Evolutionary conservation across 1,284 basidiomycete species (phyloP).

Genomic region (Polyporus tsugae): DNA sequence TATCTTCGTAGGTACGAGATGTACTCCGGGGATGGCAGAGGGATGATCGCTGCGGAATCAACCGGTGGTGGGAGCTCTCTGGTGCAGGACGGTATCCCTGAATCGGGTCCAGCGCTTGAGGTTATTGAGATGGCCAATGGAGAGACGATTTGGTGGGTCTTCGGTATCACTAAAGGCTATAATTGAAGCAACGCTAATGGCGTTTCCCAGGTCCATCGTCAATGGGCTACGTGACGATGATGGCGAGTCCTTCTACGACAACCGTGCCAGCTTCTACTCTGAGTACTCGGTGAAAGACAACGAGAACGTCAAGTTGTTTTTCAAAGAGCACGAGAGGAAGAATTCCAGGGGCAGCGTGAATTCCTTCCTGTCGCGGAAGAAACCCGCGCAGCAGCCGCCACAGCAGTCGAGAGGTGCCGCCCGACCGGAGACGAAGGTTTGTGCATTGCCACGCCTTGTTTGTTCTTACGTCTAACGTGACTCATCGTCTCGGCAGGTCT

Average conservation of each 20-base stretch:
- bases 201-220: slow-evolving; percentile 75
- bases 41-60: slow-evolving; percentile 35
- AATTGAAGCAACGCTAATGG: slow-evolving; percentile 23
- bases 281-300: slow-evolving; percentile 70
- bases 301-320: slow-evolving; percentile 70
- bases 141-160: slow-evolving; percentile 78
- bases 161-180: slow-evolving; percentile 13
- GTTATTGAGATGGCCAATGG: slow-evolving; percentile 83
- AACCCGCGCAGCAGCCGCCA: slow-evolving; percentile 39
- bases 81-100: slow-evolving; percentile 43
- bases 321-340: slow-evolving; percentile 76
- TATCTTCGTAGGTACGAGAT: slow-evolving; percentile 71
- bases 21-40: slow-evolving; percentile 69
- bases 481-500: slow-evolving; percentile 60
- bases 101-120: slow-evolving; percentile 73
- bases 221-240: slow-evolving; percentile 83
- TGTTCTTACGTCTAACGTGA: slow-evolving; percentile 13
- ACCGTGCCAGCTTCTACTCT: slow-evolving; percentile 75
- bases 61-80: slow-evolving; percentile 34
- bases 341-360: slow-evolving; percentile 71
- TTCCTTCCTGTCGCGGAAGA: slow-evolving; percentile 69
- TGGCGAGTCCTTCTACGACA: slow-evolving; percentile 69
- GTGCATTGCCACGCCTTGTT: slow-evolving; percentile 28
- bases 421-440: slow-evolving; percentile 83
- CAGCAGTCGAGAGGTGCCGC: slow-evolving; percentile 51